Evolutionary conservation across 1,284 basidiomycete genomes (phyloP), one percentile per base, ranked within the genome.

Genomic region (Ustilago sp.): DNA sequence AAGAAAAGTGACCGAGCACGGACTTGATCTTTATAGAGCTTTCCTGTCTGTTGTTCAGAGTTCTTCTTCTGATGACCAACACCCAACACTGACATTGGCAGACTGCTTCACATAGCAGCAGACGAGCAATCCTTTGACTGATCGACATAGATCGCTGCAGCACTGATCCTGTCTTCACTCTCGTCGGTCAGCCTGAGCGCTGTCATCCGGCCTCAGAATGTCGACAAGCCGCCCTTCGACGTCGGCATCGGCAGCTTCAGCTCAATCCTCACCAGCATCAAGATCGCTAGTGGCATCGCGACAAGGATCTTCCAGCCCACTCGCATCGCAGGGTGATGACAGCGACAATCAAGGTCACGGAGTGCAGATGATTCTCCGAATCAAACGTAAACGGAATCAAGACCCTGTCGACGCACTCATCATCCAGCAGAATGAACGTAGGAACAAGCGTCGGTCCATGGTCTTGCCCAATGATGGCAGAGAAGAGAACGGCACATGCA

Each of bases 391-490:
- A 45, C 63, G 83, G 28, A 70, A 75, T 34, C 74, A 80, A 35
- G 80, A 81, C 39, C 82, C 82, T 12, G 76, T 83, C 7, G 80
- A 82, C 63, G 81, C 82, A 0, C 77, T 84, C 63, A 67, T 79
- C 45, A 80, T 83, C 54, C 64, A 80, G 31, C 69, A 74, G 52
- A 69, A 63, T 53, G 65, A 79, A 52, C 62, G 76, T 1, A 57
- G 67, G 7, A 43, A 55, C 28, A 74, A 80, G 61, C 63, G 73
- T 32, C 47, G 70, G 11, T 72, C 68, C 7, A 72, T 68, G 52
- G 57, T 63, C 3, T 50, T 68, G 11, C 64, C 56, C 2, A 59
- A 55, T 23, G 38, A 45, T 1, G 11, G 8, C 39, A n/a, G 19
- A 15, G 63, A 63, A 8, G 58, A 60, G 11, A 50, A 31, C 11